Conservation (phyloP, 2,329 filamentous ascomycete species). For the Balansia obtecta region DNA sequence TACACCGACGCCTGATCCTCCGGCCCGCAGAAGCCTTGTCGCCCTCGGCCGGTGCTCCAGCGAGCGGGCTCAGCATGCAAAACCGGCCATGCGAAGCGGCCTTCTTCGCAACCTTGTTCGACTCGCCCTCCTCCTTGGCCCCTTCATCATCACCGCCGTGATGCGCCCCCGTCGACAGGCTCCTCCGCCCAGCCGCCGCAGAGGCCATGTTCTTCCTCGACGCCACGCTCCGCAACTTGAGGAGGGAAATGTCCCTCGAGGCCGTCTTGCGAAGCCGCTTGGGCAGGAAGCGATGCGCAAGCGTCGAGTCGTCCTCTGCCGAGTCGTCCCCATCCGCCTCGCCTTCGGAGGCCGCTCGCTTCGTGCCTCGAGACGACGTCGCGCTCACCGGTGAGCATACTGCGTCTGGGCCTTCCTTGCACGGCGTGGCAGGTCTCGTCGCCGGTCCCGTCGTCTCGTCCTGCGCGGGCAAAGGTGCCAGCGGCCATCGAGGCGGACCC, state of each 20-base stretch:
- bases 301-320: conserved; percentile 10
- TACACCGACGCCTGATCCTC: conserved; percentile 5
- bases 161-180: background rate
- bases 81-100: background rate
- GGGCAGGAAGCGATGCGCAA: conserved; percentile 13
- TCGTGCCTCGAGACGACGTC: conserved; percentile 33
- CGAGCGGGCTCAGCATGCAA: background rate
- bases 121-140: conserved; percentile 4
- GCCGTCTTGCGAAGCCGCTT: conserved; percentile 40
- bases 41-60: background rate
- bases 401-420: conserved; percentile 10
- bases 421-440: conserved; percentile 3
- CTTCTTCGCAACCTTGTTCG: conserved; percentile 17
- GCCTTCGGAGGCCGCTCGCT: conserved; percentile 27
- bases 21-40: background rate
- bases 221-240: conserved; percentile 19
- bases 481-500: conserved; percentile 16
- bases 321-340: conserved; percentile 8
- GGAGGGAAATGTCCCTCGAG: conserved; percentile 28
- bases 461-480: conserved; percentile 9
- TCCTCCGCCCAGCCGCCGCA: conserved; percentile 1
- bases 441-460: conserved; percentile 3
- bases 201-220: conserved; percentile 9
- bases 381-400: conserved; percentile 22
- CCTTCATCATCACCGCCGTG: background rate